Base-by-base conservation (phyloP, 2,329 filamentous ascomycete genomes). In the Xylariaceae sp. region DNA sequence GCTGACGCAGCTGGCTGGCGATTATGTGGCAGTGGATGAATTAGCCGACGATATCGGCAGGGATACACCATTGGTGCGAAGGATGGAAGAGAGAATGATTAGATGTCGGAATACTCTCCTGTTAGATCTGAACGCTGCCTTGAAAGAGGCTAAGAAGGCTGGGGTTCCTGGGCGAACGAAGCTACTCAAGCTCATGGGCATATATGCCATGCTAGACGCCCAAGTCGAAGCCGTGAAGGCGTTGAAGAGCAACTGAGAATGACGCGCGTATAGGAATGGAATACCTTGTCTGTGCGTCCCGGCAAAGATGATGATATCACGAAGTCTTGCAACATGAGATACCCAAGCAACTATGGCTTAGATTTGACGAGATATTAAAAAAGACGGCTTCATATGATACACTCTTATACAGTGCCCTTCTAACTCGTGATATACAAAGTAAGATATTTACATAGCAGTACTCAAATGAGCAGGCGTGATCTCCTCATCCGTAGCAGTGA, bases 401-500 rank as follows among this genome's bases (percentile, higher is more conserved):
- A 65, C 39, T 57, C 61, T 65, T 52, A 48, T 61, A 65, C 62
- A 65, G 47, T 37, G 43, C 44, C 40, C n/a, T 51, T 50, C 53
- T 49, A 37, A 36, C 26, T 26, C 28, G 23, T 36, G 44, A 53
- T 65, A 62, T 63, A 62, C 52, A 65, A 26, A n/a, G 36, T 24
- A 29, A 29, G n/a, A 50, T 58, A 60, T 65, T 76, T 82, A 84
- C 79, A 85, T 86, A 58, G 79, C 76, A 19, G 78, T 78, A 49
- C 79, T 76, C 66, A 88, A 69, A 60, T 83, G 75, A 41, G 76
- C 79, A 23, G 82, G 76, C 40, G 79, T 78, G 44, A 89, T 73
- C 46, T 76, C 78, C 59, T 85, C 85, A 58, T 85, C 81, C 4
- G 82, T 79, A 50, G 87, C 80, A 67, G 78, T 86, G 73, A 95